A percentile compares a stretch with the other conserved stretches of the same genome.
Conservation (phyloP, 108 stramenopile species). For the Phaeodactylum tricornutum region DNA sequence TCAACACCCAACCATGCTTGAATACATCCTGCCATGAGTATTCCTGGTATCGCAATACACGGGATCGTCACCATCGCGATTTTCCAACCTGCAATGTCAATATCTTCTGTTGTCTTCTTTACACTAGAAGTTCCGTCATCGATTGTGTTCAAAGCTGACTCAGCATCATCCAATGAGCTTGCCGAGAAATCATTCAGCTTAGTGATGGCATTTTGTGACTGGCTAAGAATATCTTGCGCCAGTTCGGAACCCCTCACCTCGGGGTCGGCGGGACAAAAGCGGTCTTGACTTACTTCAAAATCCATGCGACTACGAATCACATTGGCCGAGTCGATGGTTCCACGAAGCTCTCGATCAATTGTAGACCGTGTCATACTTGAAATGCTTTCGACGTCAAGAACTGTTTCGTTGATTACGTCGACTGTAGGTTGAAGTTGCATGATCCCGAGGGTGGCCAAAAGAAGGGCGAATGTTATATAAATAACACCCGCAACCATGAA, state of each 20-base stretch:
- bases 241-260: not conserved
- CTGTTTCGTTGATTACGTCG: constrained; percentile 1
- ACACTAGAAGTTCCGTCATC: constrained; percentile 1
- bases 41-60: constrained; percentile 1
- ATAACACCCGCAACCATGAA: constrained; percentile 6
- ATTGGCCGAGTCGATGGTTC: not conserved
- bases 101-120: not conserved
- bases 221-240: constrained; percentile 4
- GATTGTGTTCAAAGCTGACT: constrained; percentile 2
- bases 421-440: constrained; percentile 8
- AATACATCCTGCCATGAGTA: constrained; percentile 5
- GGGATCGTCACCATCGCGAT: constrained; percentile 6
- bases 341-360: not conserved
- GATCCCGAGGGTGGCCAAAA: constrained; percentile 15
- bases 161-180: constrained; percentile 1
- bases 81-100: constrained; percentile 12
- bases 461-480: constrained; percentile 11
- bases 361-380: not conserved
- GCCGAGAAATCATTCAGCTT: constrained; percentile 8
- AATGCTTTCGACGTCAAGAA: constrained; percentile 3
- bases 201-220: constrained; percentile 1
- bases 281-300: not conserved
- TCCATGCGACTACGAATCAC: not conserved
- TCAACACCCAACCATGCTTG: constrained; percentile 7
- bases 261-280: constrained; percentile 8